These are phyloP conservation scores for Penicillium canescens DNA, from an alignment of 495 filamentous ascomycete genomes.

Conservation along the genomic window DNA sequence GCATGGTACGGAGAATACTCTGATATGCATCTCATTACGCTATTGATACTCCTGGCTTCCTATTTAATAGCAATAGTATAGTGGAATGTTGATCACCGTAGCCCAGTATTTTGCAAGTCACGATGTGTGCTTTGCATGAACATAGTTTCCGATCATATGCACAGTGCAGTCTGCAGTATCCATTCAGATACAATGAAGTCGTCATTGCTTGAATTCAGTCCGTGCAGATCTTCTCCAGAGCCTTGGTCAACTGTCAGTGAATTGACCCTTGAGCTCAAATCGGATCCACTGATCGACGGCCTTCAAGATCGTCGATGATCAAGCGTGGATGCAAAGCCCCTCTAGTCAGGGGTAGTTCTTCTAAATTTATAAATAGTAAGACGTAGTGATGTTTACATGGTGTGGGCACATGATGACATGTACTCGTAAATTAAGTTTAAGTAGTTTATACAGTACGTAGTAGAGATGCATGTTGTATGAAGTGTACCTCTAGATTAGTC, in stretches of 20 bases:
- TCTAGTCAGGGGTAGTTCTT: neutral
- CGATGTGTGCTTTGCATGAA: neutral
- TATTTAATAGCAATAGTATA: neutral
- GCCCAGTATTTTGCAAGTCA: neutral
- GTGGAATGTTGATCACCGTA: neutral
- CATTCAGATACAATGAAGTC: neutral
- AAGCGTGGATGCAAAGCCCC: neutral
- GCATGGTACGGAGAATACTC: neutral
- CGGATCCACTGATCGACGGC: constrained; percentile 11
- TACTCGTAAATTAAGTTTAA: no score
- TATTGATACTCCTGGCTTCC: constrained; percentile 12
- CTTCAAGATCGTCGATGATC: neutral
- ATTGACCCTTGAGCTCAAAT: neutral
- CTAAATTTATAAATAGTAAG: no score
- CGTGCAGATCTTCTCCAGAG: neutral
- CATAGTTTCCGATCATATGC: no score
- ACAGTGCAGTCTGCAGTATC: no score
- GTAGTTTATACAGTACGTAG: no score
- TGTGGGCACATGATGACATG: no score
- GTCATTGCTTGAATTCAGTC: neutral
- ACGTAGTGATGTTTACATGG: no score
- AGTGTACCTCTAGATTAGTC: no score
- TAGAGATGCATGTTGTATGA: no score
- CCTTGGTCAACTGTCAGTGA: neutral
- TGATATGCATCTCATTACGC: neutral